These are phyloP conservation scores for Cryphonectria naterciae DNA, from an alignment of 2,329 filamentous ascomycete species.

Conservation along the genomic window DNA sequence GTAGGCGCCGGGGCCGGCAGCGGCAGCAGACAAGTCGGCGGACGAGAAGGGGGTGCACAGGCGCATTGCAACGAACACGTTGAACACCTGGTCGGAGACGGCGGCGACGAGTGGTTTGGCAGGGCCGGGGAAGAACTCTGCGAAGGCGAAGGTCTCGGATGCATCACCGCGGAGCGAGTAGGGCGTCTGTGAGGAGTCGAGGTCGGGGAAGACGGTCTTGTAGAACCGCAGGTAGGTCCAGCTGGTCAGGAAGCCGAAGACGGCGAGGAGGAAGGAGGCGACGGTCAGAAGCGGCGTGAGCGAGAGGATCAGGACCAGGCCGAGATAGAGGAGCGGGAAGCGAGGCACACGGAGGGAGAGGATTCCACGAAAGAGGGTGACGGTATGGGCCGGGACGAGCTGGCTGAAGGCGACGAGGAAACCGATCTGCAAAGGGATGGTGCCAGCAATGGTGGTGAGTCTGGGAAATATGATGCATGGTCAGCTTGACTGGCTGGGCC, in stretches of 20 bases:
- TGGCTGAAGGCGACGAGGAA: slow-evolving; percentile 98
- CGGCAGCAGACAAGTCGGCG: slow-evolving; percentile 75
- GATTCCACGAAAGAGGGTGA: slow-evolving; percentile 87
- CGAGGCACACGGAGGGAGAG: slow-evolving; percentile 83
- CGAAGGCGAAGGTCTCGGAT: slow-evolving; percentile 94
- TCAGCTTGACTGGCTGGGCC: slow-evolving; percentile 25
- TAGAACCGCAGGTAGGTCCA: slow-evolving; percentile 98
- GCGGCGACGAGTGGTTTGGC: slow-evolving; percentile 77
- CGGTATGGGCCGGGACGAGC: slow-evolving; percentile 94
- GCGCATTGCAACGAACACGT: slow-evolving; percentile 72
- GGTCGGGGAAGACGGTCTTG: slow-evolving; percentile 73
- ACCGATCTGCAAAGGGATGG: slow-evolving; percentile 84
- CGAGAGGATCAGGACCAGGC: slow-evolving; percentile 68
- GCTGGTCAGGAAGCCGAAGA: slow-evolving; percentile 81
- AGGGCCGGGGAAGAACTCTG: slow-evolving; percentile 90
- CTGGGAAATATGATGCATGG: slow-evolving; percentile 47
- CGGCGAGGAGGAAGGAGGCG: slow-evolving; percentile 77
- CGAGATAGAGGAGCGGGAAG: slow-evolving; percentile 73
- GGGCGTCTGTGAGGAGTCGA: slow-evolving; percentile 63
- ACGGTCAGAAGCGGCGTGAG: slow-evolving; percentile 64
- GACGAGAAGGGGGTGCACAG: slow-evolving; percentile 85
- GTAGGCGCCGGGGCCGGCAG: slow-evolving; percentile 49
- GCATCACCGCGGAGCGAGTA: slow-evolving; percentile 79
- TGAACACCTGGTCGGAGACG: slow-evolving; percentile 76
- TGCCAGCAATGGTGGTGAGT: slow-evolving; percentile 82